Conservation (phyloP, 768 basidiomycete species). For the Antrodiella citrinella region DNA sequence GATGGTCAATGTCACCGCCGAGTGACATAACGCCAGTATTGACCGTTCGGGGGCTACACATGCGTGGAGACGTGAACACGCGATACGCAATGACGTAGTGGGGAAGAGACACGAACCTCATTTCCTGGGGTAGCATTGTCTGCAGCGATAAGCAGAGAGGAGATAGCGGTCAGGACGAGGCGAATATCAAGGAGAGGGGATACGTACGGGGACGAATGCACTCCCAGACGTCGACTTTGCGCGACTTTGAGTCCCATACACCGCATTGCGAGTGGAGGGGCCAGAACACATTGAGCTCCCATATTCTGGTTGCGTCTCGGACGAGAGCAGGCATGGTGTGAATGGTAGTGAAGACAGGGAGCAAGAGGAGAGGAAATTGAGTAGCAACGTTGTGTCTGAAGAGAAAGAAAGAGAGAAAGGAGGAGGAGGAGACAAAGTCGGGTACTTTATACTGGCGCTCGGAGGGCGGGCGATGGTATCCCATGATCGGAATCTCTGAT, state of each 20-base stretch:
- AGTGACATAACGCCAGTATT: constrained; percentile 40
- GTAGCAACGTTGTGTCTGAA: not conserved
- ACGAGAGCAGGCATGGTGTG: constrained; percentile 40
- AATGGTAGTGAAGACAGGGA: too few species aligned
- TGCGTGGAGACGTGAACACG: constrained; percentile 1
- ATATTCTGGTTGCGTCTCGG: constrained; percentile 59
- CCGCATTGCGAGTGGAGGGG: constrained; percentile 57
- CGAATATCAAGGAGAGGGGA: constrained; percentile 1
- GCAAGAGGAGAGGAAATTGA: constrained; percentile 1
- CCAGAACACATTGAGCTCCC: constrained; percentile 66
- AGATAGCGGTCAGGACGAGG: not conserved
- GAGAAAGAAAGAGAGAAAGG: not conserved
- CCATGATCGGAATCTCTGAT: not conserved
- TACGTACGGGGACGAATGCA: constrained; percentile 61
- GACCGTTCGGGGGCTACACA: constrained; percentile 31
- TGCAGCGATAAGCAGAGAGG: constrained; percentile 19
- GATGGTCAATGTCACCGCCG: constrained; percentile 27
- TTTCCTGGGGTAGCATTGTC: constrained; percentile 56
- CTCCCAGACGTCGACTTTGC: constrained; percentile 71
- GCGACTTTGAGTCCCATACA: constrained; percentile 60
- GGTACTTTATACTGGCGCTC: not conserved
- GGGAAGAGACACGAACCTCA: constrained; percentile 16
- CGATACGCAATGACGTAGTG: not conserved
- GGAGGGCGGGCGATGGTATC: not conserved
- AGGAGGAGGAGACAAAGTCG: constrained; percentile 1